Percentiles rank a stretch among this genome's conserved stretches.
Evolutionary conservation across 208 protist species (phyloP).

Genomic region (Acanthamoeba culbertsoni): DNA sequence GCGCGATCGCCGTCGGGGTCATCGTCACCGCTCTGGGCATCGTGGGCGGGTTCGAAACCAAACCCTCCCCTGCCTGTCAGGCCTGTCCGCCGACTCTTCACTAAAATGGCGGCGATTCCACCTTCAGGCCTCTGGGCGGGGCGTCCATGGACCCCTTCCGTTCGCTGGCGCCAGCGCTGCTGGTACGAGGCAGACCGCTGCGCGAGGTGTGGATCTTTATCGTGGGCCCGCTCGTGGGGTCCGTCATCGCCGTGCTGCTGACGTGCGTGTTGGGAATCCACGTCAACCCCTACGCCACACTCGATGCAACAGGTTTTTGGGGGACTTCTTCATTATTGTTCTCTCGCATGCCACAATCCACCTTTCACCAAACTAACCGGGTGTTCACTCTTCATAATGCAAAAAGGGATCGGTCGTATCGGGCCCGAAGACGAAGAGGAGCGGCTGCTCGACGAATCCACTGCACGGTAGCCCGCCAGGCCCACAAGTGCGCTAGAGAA

Average conservation of each 20-base stretch:
- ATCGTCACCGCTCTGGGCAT: neutral
- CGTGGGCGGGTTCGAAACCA: neutral
- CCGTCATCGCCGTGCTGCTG: neutral
- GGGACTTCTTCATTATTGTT: too few relatives aligned
- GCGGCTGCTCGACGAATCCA: too few relatives aligned
- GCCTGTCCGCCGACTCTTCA: neutral
- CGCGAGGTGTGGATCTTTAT: neutral
- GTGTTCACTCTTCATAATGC: too few relatives aligned
- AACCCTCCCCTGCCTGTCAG: neutral
- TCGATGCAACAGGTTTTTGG: neutral
- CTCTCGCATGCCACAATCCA: too few relatives aligned
- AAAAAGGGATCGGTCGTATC: too few relatives aligned
- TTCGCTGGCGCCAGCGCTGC: conserved; percentile 8
- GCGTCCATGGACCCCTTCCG: conserved; percentile 1
- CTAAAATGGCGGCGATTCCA: neutral
- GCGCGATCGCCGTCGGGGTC: neutral
- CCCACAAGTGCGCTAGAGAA: too few relatives aligned
- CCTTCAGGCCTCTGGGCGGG: neutral
- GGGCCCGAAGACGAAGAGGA: too few relatives aligned
- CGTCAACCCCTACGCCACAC: neutral
- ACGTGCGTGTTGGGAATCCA: neutral
- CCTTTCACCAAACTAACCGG: too few relatives aligned
- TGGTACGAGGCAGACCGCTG: neutral
- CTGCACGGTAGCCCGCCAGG: too few relatives aligned
- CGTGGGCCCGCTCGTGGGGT: neutral